Percentiles rank a stretch among this genome's conserved stretches.
phyloP scores from a whole-genome alignment of 1,284 basidiomycete genomes.

The Puccinia horiana region DNA sequence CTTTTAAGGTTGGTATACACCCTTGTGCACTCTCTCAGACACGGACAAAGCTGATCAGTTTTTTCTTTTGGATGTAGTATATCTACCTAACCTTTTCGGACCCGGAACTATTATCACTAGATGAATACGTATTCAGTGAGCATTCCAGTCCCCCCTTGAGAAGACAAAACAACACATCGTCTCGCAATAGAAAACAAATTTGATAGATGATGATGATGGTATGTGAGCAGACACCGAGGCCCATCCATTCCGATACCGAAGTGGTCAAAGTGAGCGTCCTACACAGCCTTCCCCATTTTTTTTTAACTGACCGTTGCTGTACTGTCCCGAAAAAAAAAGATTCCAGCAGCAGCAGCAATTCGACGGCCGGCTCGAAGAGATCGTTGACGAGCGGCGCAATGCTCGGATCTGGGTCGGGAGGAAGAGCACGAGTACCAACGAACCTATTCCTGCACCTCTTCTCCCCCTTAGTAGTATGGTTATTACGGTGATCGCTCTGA shows the following conservation, averaged over 20 bases:
- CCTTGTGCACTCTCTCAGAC: background rate
- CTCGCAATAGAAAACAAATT: background rate
- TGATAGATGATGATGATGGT: background rate
- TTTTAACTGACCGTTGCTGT: too few relatives aligned
- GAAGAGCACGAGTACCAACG: too few relatives aligned
- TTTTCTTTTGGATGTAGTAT: slow-evolving; percentile 15
- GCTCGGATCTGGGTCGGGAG: too few relatives aligned
- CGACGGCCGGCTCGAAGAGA: too few relatives aligned
- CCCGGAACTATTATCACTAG: slow-evolving; percentile 35
- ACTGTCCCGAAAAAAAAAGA: too few relatives aligned
- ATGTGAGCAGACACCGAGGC: background rate
- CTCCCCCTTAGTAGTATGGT: too few relatives aligned
- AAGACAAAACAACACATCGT: background rate
- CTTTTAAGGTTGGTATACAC: slow-evolving; percentile 44
- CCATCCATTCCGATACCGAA: background rate
- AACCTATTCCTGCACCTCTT: too few relatives aligned
- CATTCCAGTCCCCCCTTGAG: background rate
- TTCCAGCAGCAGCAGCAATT: too few relatives aligned
- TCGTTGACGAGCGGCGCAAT: too few relatives aligned
- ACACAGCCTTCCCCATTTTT: too few relatives aligned
- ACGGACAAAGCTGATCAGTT: background rate
- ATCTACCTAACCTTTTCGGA: slow-evolving; percentile 45
- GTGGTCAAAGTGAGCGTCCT: too few relatives aligned
- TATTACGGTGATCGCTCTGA: too few relatives aligned
- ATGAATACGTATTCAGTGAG: slow-evolving; percentile 49